phyloP scores from a whole-genome alignment of 2,329 filamentous ascomycete genomes.

The Triangularia verruculosa region DNA sequence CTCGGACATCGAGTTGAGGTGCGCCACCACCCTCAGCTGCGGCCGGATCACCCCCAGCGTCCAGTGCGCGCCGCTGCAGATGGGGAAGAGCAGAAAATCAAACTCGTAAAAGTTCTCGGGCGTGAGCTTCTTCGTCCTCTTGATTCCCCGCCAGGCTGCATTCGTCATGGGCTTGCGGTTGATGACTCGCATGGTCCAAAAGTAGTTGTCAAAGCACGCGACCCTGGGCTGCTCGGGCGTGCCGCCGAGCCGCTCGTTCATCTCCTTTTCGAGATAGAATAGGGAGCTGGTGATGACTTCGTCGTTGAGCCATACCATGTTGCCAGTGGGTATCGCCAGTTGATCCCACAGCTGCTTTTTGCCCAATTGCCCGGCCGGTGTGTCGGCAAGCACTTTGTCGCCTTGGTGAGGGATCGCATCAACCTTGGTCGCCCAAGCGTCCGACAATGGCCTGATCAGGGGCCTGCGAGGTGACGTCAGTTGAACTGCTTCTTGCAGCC shows the following conservation, averaged over 20 bases:
- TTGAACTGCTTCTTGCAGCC: conserved; percentile 15
- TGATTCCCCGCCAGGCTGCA: conserved; percentile 46
- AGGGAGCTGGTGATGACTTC: conserved; percentile 69
- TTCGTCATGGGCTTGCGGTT: conserved; percentile 39
- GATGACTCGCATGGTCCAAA: conserved; percentile 44
- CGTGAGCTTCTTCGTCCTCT: conserved; percentile 52
- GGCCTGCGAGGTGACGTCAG: conserved; percentile 29
- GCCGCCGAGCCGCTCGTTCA: conserved; percentile 56
- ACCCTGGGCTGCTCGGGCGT: conserved; percentile 56
- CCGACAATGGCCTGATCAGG: conserved; percentile 32
- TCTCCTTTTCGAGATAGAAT: conserved; percentile 55
- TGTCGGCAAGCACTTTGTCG: conserved; percentile 34
- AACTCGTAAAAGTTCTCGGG: conserved; percentile 62
- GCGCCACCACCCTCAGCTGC: conserved; percentile 56
- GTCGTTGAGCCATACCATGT: conserved; percentile 68
- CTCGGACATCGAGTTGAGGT: conserved; percentile 63
- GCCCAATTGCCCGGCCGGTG: background rate
- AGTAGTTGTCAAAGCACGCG: conserved; percentile 63
- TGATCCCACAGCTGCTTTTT: background rate
- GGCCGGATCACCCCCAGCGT: conserved; percentile 67
- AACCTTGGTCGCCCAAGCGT: conserved; percentile 40
- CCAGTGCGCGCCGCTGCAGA: conserved; percentile 67
- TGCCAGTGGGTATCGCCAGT: background rate
- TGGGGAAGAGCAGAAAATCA: conserved; percentile 67
- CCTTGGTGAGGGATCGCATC: conserved; percentile 33